These are phyloP conservation scores for Dactylellina parvicollis DNA, from an alignment of 2,329 filamentous ascomycete species.

Conservation along the genomic window DNA sequence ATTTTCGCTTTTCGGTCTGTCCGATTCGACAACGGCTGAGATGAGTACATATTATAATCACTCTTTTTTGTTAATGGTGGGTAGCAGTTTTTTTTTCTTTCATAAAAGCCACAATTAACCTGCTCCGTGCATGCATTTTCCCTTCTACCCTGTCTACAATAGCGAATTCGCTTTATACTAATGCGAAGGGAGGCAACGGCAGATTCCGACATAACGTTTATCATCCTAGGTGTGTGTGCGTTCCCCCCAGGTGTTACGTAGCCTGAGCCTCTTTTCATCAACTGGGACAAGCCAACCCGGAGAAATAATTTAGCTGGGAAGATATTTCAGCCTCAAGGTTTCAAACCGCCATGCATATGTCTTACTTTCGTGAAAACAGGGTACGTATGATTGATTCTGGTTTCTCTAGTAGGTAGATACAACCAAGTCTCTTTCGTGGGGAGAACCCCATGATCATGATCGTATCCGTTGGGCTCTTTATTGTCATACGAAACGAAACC, in stretches of 20 bases:
- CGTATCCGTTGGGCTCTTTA: too few relatives aligned
- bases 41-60: neutral
- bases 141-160: neutral
- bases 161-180: neutral
- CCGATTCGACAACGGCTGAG: slow-evolving; percentile 51
- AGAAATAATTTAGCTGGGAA: neutral
- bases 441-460: too few relatives aligned
- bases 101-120: slow-evolving; percentile 2
- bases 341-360: slow-evolving; percentile 15
- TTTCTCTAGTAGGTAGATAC: too few relatives aligned
- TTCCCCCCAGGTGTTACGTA: too few relatives aligned
- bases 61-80: neutral
- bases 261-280: too few relatives aligned
- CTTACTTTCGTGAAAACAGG: slow-evolving; percentile 25
- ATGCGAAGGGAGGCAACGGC: neutral
- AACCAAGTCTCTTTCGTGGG: too few relatives aligned
- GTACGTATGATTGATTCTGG: too few relatives aligned
- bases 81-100: neutral
- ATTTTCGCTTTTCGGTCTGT: slow-evolving; percentile 35
- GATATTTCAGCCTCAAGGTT: slow-evolving; percentile 26
- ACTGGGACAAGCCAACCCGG: neutral
- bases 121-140: neutral
- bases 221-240: too few relatives aligned
- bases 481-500: too few relatives aligned
- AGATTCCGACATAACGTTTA: slow-evolving; percentile 15